Evolutionary conservation across 2,329 filamentous ascomycete species (phyloP), one percentile per base, ranked within the genome.

Genomic region (Pseudogymnoascus sp.): DNA sequence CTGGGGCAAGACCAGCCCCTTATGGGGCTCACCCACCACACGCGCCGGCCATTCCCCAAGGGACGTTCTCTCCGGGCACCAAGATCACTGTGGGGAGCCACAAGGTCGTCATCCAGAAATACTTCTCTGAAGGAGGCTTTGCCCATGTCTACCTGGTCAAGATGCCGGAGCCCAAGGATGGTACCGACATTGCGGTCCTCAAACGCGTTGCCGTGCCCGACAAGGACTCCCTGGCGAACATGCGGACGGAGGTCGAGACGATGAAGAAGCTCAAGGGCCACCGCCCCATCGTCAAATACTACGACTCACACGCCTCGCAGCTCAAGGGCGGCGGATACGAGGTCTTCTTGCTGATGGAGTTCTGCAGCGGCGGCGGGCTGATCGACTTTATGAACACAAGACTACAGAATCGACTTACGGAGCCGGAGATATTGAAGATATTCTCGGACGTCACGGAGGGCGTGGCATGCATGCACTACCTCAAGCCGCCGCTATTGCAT

Each of bases 331-430:
- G 93, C 45, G 95, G 95, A 64, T 99, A 96, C 75, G 95, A 99
- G 80, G 95, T 99, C 64, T 99, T 99, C 72, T 76, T 99, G 72
- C 86, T 99, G 68, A 99, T 99, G 95, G 95, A 99, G 75, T 97
- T 88, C 77, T 99, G 95, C 78, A 86, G 89, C 72, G 95, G 95
- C 61, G 95, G 95, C 68, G 93, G 95, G 37, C 79, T 99, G 74
- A 99, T 99, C 74, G 95, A 99, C 78, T 99, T 97, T 75, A 99
- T 99, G 95, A 99, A 99, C 77, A 99, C 95, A 37, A 86, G 95
- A 62, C 79, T 99, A 71, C 95, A 99, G 77, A 93, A 99, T 75
- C 89, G 95, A 61, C 81, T 99, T 76, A 99, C 93, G 37, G 95
- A 99, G 79, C 93, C 95, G 60, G 95, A 99, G 80, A 96, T 99